phyloP scores from a whole-genome alignment of 441 rosid species.

The Viola pubescens region DNA sequence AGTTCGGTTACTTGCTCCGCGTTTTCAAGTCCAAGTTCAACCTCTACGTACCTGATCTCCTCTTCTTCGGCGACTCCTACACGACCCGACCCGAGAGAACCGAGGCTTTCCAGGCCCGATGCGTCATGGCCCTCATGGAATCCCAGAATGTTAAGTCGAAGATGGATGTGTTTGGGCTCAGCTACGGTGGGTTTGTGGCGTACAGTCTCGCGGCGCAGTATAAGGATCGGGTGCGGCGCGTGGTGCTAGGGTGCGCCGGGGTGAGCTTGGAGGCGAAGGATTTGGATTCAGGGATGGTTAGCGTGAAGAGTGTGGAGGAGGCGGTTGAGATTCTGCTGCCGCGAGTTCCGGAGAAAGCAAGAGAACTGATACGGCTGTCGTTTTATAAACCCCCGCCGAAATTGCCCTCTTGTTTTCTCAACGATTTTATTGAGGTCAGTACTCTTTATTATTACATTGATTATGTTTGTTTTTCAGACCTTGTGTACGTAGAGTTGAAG shows the following conservation, averaged over 20 bases:
- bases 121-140: slow-evolving; percentile 48
- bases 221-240: slow-evolving; percentile 40
- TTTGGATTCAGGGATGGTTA: slow-evolving; percentile 44
- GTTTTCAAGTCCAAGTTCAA: slow-evolving; percentile 46
- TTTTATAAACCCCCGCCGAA: slow-evolving; percentile 48
- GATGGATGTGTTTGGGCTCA: slow-evolving; percentile 50
- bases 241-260: slow-evolving; percentile 62
- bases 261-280: slow-evolving; percentile 68
- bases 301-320: slow-evolving; percentile 44
- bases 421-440: slow-evolving; percentile 54
- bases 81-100: slow-evolving; percentile 57
- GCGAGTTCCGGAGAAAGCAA: slow-evolving; percentile 39
- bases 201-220: slow-evolving; percentile 68
- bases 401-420: slow-evolving; percentile 46
- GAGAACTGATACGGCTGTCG: slow-evolving; percentile 34
- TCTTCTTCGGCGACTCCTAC: slow-evolving; percentile 76
- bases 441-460: not conserved
- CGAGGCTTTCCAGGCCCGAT: slow-evolving; percentile 63
- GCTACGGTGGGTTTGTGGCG: slow-evolving; percentile 74
- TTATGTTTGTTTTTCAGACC: not conserved
- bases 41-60: slow-evolving; percentile 68
- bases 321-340: slow-evolving; percentile 48
- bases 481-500: too few relatives aligned
- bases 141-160: slow-evolving; percentile 27
- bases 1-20: slow-evolving; percentile 46